Evolutionary conservation across 192 early-diverging fungal genomes (phyloP).

Genomic region (Rhizophagus sp.): DNA sequence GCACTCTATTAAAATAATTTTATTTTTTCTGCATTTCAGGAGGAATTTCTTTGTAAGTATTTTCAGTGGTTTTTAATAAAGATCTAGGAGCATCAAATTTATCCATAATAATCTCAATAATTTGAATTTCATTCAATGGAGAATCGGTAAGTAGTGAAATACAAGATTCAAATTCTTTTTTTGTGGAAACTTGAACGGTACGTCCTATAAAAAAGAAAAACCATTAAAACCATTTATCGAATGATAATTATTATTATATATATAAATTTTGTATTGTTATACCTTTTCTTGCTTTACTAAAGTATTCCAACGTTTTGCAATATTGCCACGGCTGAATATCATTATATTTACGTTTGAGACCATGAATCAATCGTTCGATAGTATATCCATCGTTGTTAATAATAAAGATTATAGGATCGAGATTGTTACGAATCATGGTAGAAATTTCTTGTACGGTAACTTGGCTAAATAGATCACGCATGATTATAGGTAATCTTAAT

Average conservation of each 20-base stretch:
- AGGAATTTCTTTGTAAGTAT: not conserved
- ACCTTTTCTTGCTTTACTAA: conserved; percentile 36
- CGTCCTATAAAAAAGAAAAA: conserved; percentile 29
- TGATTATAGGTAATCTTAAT: not conserved
- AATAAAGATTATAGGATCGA: conserved; percentile 50
- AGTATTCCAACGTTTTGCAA: conserved; percentile 47
- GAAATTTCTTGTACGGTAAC: conserved; percentile 52
- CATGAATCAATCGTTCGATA: conserved; percentile 53
- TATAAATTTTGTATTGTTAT: conserved; percentile 8
- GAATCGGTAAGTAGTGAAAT: conserved; percentile 28
- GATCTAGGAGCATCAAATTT: conserved; percentile 48
- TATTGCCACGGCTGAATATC: conserved; percentile 54
- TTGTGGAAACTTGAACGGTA: conserved; percentile 30
- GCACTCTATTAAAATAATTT: no score
- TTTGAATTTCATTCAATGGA: conserved; percentile 38
- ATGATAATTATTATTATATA: not conserved
- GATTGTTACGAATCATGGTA: conserved; percentile 48
- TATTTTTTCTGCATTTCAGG: no score
- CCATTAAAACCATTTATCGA: no score
- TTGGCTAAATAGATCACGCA: conserved; percentile 30
- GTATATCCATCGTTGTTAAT: conserved; percentile 58
- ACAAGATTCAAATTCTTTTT: conserved; percentile 43
- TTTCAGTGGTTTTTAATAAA: conserved; percentile 25
- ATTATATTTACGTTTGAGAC: conserved; percentile 45
- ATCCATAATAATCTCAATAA: conserved; percentile 52